Evolutionary conservation across 2,329 filamentous ascomycete species (phyloP).

Genomic region (Exophiala sp.): DNA sequence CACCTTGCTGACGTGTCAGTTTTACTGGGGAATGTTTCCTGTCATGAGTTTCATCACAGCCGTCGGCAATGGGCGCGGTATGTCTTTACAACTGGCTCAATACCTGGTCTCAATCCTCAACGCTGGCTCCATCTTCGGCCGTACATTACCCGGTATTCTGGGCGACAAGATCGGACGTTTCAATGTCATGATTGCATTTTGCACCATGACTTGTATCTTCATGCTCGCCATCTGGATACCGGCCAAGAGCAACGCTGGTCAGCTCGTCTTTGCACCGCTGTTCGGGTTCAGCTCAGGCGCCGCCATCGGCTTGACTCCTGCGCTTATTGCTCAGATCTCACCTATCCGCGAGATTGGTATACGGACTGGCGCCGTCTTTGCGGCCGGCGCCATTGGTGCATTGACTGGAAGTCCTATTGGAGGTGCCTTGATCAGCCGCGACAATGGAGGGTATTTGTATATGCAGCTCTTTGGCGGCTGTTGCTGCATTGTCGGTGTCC

Average conservation of each 20-base stretch:
- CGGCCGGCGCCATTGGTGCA: constrained; percentile 60
- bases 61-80: constrained; percentile 25
- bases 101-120: constrained; percentile 32
- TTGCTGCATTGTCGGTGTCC: constrained; percentile 45
- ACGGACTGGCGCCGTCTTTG: constrained; percentile 62
- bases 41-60: constrained; percentile 29
- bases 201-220: constrained; percentile 44
- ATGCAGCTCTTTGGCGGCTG: constrained; percentile 65
- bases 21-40: constrained; percentile 33
- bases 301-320: constrained; percentile 61
- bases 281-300: constrained; percentile 69
- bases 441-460: constrained; percentile 54
- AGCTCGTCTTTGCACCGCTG: constrained; percentile 62
- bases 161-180: constrained; percentile 54
- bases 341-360: constrained; percentile 68
- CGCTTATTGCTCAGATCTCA: constrained; percentile 62
- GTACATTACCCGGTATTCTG: constrained; percentile 53
- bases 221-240: constrained; percentile 56
- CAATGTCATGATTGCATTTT: constrained; percentile 54
- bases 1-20: neutral
- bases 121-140: constrained; percentile 48
- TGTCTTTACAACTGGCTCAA: constrained; percentile 27
- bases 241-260: constrained; percentile 51
- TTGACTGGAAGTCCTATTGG: constrained; percentile 66
- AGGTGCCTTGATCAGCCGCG: constrained; percentile 51